These are phyloP conservation scores for Tuber indicum DNA, from an alignment of 495 filamentous ascomycete species.

Conservation along the genomic window DNA sequence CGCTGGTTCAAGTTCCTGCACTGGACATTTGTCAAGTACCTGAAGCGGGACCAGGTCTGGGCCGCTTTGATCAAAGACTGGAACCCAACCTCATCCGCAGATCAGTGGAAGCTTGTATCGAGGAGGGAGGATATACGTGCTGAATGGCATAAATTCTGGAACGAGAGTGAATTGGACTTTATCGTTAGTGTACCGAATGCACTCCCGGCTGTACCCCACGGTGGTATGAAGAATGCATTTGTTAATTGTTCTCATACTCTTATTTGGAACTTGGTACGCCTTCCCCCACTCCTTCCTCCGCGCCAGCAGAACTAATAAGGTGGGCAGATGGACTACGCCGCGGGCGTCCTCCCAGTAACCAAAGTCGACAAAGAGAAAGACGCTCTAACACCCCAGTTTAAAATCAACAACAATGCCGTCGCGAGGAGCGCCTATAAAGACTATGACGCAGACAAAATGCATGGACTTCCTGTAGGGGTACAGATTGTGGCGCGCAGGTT, in stretches of 20 bases:
- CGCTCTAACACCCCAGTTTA: slow-evolving; percentile 54
- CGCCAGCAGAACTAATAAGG: not conserved
- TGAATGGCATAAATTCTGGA: slow-evolving; percentile 79
- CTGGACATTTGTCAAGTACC: slow-evolving; percentile 79
- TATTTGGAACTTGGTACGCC: slow-evolving; percentile 73
- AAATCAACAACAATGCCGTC: slow-evolving; percentile 65
- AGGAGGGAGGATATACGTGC: slow-evolving; percentile 70
- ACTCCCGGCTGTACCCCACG: slow-evolving; percentile 80
- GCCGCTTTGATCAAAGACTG: slow-evolving; percentile 68
- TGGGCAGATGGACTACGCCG: slow-evolving; percentile 69
- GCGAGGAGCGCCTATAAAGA: slow-evolving; percentile 78
- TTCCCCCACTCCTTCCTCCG: not conserved
- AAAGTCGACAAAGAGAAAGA: slow-evolving; percentile 70
- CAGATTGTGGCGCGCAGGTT: slow-evolving; percentile 75
- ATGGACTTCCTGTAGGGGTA: slow-evolving; percentile 78
- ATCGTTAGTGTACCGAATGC: slow-evolving; percentile 82
- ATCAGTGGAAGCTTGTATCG: slow-evolving; percentile 75
- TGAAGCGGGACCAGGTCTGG: slow-evolving; percentile 67
- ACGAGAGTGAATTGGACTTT: slow-evolving; percentile 63
- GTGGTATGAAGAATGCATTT: slow-evolving; percentile 79
- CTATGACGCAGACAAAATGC: slow-evolving; percentile 79
- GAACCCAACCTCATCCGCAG: slow-evolving; percentile 60
- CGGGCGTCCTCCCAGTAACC: slow-evolving; percentile 79
- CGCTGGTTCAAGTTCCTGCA: slow-evolving; percentile 74
- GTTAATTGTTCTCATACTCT: slow-evolving; percentile 93